These are phyloP conservation scores for Fagus crenata DNA, from an alignment of 306 rosid species.

Conservation along the genomic window DNA sequence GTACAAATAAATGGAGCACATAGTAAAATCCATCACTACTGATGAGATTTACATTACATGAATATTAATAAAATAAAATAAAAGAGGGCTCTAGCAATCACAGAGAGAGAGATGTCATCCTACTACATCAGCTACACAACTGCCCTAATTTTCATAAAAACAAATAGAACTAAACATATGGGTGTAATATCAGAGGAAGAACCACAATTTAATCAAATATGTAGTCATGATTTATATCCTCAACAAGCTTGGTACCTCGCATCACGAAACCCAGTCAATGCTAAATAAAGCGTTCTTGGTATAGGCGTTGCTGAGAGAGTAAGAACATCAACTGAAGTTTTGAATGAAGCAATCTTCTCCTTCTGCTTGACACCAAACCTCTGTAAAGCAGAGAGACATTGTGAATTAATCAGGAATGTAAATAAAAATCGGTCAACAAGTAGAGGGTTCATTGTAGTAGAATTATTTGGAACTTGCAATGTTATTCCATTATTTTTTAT, in stretches of 20 bases:
- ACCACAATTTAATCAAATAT: constrained; percentile 1
- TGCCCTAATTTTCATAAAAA: constrained; percentile 11
- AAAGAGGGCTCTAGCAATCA: background rate
- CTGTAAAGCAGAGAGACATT: constrained; percentile 43
- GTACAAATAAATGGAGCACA: background rate
- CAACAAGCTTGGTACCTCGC: constrained; percentile 66
- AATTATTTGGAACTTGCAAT: background rate
- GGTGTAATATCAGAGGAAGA: constrained; percentile 8
- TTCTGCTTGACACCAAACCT: constrained; percentile 99
- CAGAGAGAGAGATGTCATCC: background rate
- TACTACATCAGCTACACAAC: constrained; percentile 23
- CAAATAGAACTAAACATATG: constrained; percentile 2
- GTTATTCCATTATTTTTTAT: background rate
- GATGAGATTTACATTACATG: background rate
- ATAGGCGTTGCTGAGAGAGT: constrained; percentile 95
- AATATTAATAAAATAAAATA: background rate
- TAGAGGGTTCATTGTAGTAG: constrained; percentile 26
- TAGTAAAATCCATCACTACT: background rate
- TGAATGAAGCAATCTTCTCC: constrained; percentile 92
- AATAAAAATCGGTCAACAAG: constrained; percentile 22
- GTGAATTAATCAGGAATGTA: constrained; percentile 16
- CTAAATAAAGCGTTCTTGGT: constrained; percentile 93
- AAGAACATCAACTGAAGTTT: constrained; percentile 90
- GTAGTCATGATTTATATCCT: constrained; percentile 16
- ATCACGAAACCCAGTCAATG: constrained; percentile 96